Percentiles rank a stretch among this genome's conserved stretches.
These are phyloP conservation scores for Lyophyllum decastes DNA, from an alignment of 768 basidiomycete genomes.

Conservation along the genomic window DNA sequence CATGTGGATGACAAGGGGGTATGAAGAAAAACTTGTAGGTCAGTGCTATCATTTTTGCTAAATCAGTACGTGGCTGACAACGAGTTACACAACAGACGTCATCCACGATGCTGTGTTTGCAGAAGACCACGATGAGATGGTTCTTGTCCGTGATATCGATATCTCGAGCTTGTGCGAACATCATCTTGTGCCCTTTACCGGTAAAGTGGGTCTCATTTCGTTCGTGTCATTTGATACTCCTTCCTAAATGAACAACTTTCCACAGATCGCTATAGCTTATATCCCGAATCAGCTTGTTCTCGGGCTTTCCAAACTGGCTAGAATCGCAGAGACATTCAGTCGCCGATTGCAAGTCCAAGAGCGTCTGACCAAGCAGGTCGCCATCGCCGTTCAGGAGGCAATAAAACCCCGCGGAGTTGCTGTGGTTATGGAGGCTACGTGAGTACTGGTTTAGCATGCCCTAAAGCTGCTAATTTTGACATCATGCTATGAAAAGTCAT, in stretches of 20 bases:
- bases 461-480: slow-evolving; percentile 10
- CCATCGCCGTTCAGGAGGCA: slow-evolving; percentile 96
- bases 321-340: slow-evolving; percentile 97
- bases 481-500: slow-evolving; percentile 53
- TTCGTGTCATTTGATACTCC: slow-evolving; percentile 8
- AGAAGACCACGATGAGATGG: slow-evolving; percentile 99
- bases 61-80: slow-evolving; percentile 14
- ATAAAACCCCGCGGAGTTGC: slow-evolving; percentile 97
- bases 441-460: slow-evolving; percentile 32
- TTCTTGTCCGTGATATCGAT: slow-evolving; percentile 95
- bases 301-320: slow-evolving; percentile 93
- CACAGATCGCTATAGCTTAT: slow-evolving; percentile 94
- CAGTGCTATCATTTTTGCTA: slow-evolving; percentile 18
- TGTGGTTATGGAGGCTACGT: slow-evolving; percentile 98
- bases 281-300: slow-evolving; percentile 95
- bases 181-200: slow-evolving; percentile 96
- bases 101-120: slow-evolving; percentile 98
- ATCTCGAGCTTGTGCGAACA: slow-evolving; percentile 98
- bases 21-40: slow-evolving; percentile 95
- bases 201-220: slow-evolving; percentile 65
- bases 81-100: slow-evolving; percentile 63
- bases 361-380: slow-evolving; percentile 95
- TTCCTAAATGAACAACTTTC: slow-evolving; percentile 22
- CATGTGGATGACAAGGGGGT: slow-evolving; percentile 99
- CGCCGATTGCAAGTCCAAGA: slow-evolving; percentile 97